Percentiles rank a stretch among this genome's conserved stretches.
phyloP scores from a whole-genome alignment of 2,329 filamentous ascomycete species.

The Lachnellula occidentalis region DNA sequence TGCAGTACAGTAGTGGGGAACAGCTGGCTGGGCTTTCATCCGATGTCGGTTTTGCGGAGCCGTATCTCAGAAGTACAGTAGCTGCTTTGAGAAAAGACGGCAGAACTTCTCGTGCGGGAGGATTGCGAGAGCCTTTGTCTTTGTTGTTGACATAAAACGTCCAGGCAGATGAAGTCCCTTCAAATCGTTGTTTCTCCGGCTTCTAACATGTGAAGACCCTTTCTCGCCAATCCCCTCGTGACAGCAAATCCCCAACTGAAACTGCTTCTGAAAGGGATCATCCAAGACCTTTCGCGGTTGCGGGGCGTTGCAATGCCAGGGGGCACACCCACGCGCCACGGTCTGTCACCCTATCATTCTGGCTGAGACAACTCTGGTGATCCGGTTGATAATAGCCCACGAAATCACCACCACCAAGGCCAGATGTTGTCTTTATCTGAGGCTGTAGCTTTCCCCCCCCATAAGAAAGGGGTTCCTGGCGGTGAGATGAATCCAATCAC shows the following conservation, averaged over 20 bases:
- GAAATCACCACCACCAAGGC: background rate
- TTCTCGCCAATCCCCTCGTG: constrained; percentile 12
- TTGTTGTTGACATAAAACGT: background rate
- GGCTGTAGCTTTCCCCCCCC: background rate
- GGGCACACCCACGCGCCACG: background rate
- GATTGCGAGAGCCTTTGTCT: background rate
- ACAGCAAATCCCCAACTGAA: constrained; percentile 11
- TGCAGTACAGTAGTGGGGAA: constrained; percentile 10
- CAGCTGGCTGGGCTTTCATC: background rate
- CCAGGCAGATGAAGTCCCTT: background rate
- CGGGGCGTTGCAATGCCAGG: background rate
- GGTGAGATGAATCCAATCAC: background rate
- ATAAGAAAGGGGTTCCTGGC: background rate
- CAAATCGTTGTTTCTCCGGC: background rate
- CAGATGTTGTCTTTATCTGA: background rate
- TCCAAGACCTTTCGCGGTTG: background rate
- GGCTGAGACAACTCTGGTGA: background rate
- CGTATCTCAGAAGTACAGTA: background rate
- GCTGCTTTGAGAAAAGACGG: background rate
- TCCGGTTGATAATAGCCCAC: background rate
- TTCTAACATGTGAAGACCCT: constrained; percentile 10
- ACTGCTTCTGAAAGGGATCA: background rate
- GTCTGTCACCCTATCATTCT: background rate
- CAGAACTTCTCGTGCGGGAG: background rate
- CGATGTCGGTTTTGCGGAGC: constrained; percentile 4